Evolutionary conservation across 2,329 filamentous ascomycete genomes (phyloP).

Genomic region (Trichoderma gracile): DNA sequence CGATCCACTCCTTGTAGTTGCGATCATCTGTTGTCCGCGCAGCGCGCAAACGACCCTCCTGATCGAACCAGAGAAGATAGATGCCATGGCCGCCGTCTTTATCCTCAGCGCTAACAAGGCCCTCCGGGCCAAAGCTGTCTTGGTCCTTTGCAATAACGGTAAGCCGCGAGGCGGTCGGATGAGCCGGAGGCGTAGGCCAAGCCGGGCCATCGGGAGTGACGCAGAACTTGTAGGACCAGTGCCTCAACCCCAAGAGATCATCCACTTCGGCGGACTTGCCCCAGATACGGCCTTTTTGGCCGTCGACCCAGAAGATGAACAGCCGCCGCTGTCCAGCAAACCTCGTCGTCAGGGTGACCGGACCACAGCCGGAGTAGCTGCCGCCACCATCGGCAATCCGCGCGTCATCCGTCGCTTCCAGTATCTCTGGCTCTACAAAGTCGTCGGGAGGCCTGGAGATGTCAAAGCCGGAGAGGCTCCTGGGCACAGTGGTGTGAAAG

Average conservation of each 20-base stretch:
- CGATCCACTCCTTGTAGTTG: background rate
- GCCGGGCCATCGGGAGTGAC: background rate
- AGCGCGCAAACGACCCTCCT: background rate
- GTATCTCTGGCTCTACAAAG: background rate
- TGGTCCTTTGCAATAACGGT: background rate
- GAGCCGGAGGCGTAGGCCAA: background rate
- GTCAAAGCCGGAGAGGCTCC: background rate
- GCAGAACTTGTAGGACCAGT: background rate
- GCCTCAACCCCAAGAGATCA: background rate
- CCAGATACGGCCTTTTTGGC: background rate
- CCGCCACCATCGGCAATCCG: background rate
- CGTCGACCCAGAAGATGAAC: background rate
- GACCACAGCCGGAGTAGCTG: background rate
- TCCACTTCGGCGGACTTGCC: background rate
- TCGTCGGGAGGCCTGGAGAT: no score
- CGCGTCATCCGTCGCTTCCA: background rate
- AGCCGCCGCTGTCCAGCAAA: background rate
- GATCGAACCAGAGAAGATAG: background rate
- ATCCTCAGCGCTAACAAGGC: background rate
- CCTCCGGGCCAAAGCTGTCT: background rate
- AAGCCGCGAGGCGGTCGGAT: background rate
- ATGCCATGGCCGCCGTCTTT: background rate
- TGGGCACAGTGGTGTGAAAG: background rate
- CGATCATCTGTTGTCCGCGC: background rate
- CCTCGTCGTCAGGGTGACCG: background rate